Evolutionary conservation across 257 asterid species (phyloP).

Genomic region (Coffea eugenioides): DNA sequence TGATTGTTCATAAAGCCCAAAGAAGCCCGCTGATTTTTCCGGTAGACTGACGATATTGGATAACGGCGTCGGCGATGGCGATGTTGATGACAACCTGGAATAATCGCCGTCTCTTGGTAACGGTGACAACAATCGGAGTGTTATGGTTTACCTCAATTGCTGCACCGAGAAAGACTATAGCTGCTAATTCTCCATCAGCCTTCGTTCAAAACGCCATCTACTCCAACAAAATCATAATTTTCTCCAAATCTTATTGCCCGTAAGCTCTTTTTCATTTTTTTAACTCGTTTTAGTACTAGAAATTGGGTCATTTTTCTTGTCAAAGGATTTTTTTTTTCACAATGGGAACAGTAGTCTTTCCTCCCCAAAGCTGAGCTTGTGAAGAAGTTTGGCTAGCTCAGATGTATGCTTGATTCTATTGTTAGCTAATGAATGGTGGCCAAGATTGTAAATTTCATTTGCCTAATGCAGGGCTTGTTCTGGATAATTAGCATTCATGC

Average conservation of each 20-base stretch:
- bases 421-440: too few species aligned
- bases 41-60: not conserved
- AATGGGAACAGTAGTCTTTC: too few species aligned
- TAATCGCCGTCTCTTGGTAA: slow-evolving; percentile 36
- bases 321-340: too few species aligned
- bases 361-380: not conserved
- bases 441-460: too few species aligned
- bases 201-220: slow-evolving; percentile 78
- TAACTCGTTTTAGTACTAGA: not conserved
- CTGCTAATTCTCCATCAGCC: slow-evolving; percentile 82
- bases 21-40: too few species aligned
- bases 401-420: too few species aligned
- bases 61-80: slow-evolving; percentile 6
- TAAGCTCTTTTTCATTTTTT: slow-evolving; percentile 28
- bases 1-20: too few species aligned
- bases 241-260: slow-evolving; percentile 99
- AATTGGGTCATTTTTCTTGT: not conserved
- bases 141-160: slow-evolving; percentile 40
- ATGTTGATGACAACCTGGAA: slow-evolving; percentile 17
- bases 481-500: not conserved
- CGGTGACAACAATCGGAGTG: slow-evolving; percentile 48
- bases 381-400: not conserved
- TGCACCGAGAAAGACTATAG: slow-evolving; percentile 48
- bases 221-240: slow-evolving; percentile 80
- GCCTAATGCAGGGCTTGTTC: not conserved